Evolutionary conservation across 2,329 filamentous ascomycete genomes (phyloP).

Genomic region (Diaporthe capsici): DNA sequence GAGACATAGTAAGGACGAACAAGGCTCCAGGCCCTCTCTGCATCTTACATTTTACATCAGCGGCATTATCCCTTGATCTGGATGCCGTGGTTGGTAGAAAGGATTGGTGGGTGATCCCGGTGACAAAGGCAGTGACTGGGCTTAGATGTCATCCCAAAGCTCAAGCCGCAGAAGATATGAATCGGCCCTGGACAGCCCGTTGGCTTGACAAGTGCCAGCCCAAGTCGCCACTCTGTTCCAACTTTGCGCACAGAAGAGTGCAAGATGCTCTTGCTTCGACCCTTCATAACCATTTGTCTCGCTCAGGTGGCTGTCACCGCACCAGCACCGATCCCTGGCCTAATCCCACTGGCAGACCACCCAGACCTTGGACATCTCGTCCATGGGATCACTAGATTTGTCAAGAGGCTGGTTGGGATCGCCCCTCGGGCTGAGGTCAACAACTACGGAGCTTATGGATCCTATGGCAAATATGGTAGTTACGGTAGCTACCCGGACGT

Average conservation of each 20-base stretch:
- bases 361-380: not conserved
- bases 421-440: not conserved
- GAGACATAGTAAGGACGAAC: constrained; percentile 1
- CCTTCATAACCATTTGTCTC: not conserved
- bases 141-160: not conserved
- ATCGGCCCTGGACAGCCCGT: not conserved
- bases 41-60: not conserved
- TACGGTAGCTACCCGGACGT: constrained; percentile 21
- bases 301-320: not conserved
- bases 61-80: not conserved
- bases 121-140: not conserved
- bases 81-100: not conserved
- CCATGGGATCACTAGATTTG: not conserved
- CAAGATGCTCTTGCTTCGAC: constrained; percentile 13
- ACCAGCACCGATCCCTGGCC: not conserved
- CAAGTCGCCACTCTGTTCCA: not conserved
- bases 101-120: not conserved
- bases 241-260: not conserved
- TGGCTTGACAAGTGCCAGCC: not conserved
- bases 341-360: not conserved
- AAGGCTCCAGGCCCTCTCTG: not conserved
- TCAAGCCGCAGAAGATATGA: not conserved
- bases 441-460: constrained; percentile 1
- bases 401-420: constrained; percentile 5
- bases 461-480: constrained; percentile 27